Base-by-base conservation (phyloP, 768 basidiomycete genomes). In the Collybia nuda region DNA sequence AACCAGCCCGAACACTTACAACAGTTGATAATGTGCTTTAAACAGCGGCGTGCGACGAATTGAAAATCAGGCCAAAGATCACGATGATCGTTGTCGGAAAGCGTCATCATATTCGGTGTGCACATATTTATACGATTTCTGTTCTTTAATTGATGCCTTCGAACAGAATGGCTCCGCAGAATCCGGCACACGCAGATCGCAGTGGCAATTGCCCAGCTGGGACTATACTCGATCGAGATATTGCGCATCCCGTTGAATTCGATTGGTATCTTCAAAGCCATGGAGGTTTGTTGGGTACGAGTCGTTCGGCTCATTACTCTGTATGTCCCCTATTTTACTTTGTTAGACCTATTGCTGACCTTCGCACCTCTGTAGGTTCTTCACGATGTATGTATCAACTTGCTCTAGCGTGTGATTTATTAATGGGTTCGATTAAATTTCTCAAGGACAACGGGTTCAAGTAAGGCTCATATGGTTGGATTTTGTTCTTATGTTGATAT, bases 51-150 rank as follows among this genome's bases (percentile, higher is more conserved):
- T 92, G 88, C 54, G 52, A 47, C 0, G 76, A 81, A 4, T 57
- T 87, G 1, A 71, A 72, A 6, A 84, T 90, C 23, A 71, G 72
- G 1, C 81, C 82, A 0, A 82, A 78, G 45, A 87, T 93, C 24
- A 93, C 91, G 0, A 69, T 93, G 19, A 78, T 92, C 44, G 74
- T 93, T 21, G 90, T 93, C 6, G 90, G 88, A 14, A 93, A 93
- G 62, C 77, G 86, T 2, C 85, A 88, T 61, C 85, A 86, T 47
- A 75, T 84, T 44, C 73, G 81, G 61, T 71, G 49, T 26, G 62
- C 41, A 40, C n/a, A 8, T 40, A 24, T 36, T 14, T n/a, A 9
- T 28, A 14, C 14, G 6, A 23, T 12, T 42, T 3, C 12, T 6
- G 37, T 18, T 38, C 42, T 8, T 40, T 21, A 6, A 14, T 43